Evolutionary conservation across 2,329 filamentous ascomycete species (phyloP), one percentile per base, ranked within the genome.

Genomic region (Apiospora saccharicola): DNA sequence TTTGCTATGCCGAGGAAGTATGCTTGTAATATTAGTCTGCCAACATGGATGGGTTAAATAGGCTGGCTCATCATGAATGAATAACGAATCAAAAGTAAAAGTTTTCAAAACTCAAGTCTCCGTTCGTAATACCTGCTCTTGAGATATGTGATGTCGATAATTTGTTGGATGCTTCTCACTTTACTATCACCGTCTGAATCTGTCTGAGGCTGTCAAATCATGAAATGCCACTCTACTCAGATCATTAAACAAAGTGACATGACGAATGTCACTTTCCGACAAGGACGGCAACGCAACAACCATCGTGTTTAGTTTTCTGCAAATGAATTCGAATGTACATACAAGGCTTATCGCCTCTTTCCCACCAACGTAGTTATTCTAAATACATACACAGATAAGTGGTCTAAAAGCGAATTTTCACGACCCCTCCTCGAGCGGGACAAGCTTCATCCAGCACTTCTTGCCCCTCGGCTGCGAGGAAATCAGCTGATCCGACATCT

Each of bases 401-500:
- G 19, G 7, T 22, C 4, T n/a, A 6, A 7, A 5, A 47, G 1
- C 22, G 2, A 19, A 1, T 22, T 8, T 22, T 26, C 19, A 61
- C 22, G 8, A 70, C 10, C 13, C 14, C 22, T n/a, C 47, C 6
- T 26, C n/a, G n/a, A 76, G 49, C 0, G 85, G 82, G 19, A 83
- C 76, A 73, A 90, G 88, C 68, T 80, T 83, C 68, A 93, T 78
- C 71, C 89, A 81, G 75, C 91, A 93, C 70, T 80, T 87, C 78
- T 91, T 87, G 7, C 87, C 90, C 57, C 85, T 79, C 0, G 91
- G 91, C 67, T 91, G 85, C 22, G 90, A 88, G 12, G 91, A 92
- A 71, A 93, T 92, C 44, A 93, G 84, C 78, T 92, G 91, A 77
- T 93, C 91, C 30, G 89, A 86, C 85, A 92, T 89, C 46, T 84